Base-by-base conservation (phyloP, 768 basidiomycete species). In the Pleurotus sapidus region DNA sequence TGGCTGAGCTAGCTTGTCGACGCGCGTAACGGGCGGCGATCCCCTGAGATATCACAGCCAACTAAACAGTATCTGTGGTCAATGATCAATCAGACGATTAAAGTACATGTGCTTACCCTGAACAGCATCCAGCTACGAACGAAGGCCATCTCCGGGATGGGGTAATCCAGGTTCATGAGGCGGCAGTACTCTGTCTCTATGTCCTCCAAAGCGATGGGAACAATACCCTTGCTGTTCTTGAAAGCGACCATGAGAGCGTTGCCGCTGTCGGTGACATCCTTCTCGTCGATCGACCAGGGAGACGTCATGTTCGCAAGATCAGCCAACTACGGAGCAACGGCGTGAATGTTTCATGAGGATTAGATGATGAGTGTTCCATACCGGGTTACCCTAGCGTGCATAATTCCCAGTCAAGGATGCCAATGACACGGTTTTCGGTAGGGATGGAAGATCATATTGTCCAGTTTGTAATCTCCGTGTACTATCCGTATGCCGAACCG, bases 401-500 rank as follows among this genome's bases (percentile, higher is more conserved):
- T 24, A 99, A 75, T 68, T 99, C 96, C 96, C 96, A 99, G 66
- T 99, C 96, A 49, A 99, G 72, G 39, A 99, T 93, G 4, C 93
- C 97, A 60, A 98, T 94, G 3, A 98, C 95, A 42, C 83, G 78
- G 59, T 95, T 93, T 71, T 98, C 88, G 0, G 87, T 92, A 0
- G 90, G 90, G 88, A 64, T 98, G 95, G 72, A 97, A 98, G 61
- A 98, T 82, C 61, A 99, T 70, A 70, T 99, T 99, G 72, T 99
- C 96, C n/a, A 96, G 77, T 70, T 99, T 99, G 69, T 92, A 98
- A 71, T 99, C 96, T 24, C 96, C 96, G 68, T 98, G 96, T 4
- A 98, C 94, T 61, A 99, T 86, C n/a, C 91, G 85, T 55, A 82
- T 75, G 0, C 91, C 92, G 1, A 80, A 82, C 68, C 84, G 84